Evolutionary conservation across 371 early-diverging fungal species (phyloP).

Genomic region (Mortierella sp.): DNA sequence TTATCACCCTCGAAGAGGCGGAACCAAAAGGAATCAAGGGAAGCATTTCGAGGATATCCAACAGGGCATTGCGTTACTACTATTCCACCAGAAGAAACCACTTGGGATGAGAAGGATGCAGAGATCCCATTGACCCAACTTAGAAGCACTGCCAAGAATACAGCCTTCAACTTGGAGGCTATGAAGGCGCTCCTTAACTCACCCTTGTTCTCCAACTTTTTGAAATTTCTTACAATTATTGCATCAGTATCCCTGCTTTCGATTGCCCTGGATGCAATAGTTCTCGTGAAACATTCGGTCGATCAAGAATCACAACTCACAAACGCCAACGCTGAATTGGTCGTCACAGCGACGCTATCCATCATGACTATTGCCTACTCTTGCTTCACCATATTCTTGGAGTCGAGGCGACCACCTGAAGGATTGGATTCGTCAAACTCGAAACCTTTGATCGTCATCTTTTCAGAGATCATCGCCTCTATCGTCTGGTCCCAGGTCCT

Average conservation of each 20-base stretch:
- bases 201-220: conserved; percentile 52
- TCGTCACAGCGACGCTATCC: conserved; percentile 34
- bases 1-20: conserved; percentile 19
- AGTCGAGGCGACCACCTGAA: conserved; percentile 55
- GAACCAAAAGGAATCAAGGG: conserved; percentile 28
- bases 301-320: conserved; percentile 18
- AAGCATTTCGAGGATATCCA: conserved; percentile 40
- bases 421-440: conserved; percentile 52
- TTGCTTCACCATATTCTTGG: conserved; percentile 55
- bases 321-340: conserved; percentile 41
- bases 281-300: conserved; percentile 28
- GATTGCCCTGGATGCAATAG: conserved; percentile 37
- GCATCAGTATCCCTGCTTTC: conserved; percentile 49
- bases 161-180: conserved; percentile 49
- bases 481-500: conserved; percentile 54
- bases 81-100: conserved; percentile 35
- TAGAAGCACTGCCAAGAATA: conserved; percentile 31
- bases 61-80: conserved; percentile 41
- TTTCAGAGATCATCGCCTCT: conserved; percentile 53
- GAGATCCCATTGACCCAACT: conserved; percentile 12
- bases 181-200: conserved; percentile 48
- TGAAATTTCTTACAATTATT: conserved; percentile 44
- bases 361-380: conserved; percentile 50
- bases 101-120: conserved; percentile 50
- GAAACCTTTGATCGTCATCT: conserved; percentile 49